Evolutionary conservation across 257 asterid genomes (phyloP), one percentile per base, ranked within the genome.

Genomic region (Scutellaria baicalensis): DNA sequence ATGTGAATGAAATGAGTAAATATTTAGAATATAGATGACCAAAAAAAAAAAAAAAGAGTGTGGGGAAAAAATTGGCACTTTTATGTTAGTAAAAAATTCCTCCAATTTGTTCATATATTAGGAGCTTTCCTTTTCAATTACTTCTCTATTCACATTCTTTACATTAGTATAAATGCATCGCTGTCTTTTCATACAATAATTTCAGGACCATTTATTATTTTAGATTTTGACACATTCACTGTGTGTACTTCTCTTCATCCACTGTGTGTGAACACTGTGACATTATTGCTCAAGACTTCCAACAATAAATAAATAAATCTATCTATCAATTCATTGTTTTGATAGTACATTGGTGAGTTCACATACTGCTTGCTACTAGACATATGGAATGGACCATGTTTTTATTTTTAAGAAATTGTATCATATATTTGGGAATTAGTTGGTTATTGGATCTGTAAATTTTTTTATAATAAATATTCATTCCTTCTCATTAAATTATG

Each of bases 91-190:
- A 68, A 76, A n/a, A 27, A 74, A 67, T 61, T 71, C 65, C 62
- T 64, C 56, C 38, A 54, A 47, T n/a, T 59, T 45, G 75, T 43
- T 52, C 71, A 68, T 23, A 68, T 20, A 6, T 58, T 17, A 14
- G 54, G 76, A 56, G 31, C 70, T 71, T 71, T 79, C 71, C n/a
- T 77, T 84, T 81, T 74, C 84, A 44, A 56, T 57, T 39, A 68
- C 6, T 42, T 69, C 13, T 73, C 74, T 16, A 17, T 68, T 59
- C 66, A 51, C 36, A 33, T 52, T 49, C 63, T 51, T 31, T 8
- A 27, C 45, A 21, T 13, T 11, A 1, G 16, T 10, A 44, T 44
- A 10, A 27, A 27, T 12, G 63, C 21, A 47, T 59, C 16, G 6
- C 2, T 47, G 67, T 64, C 65, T 33, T 72, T 49, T 64, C 72